A percentile compares a stretch with the other conserved stretches of the same genome.
phyloP scores from a whole-genome alignment of 2,329 filamentous ascomycete genomes.

The Pseudomassariella vexata region DNA sequence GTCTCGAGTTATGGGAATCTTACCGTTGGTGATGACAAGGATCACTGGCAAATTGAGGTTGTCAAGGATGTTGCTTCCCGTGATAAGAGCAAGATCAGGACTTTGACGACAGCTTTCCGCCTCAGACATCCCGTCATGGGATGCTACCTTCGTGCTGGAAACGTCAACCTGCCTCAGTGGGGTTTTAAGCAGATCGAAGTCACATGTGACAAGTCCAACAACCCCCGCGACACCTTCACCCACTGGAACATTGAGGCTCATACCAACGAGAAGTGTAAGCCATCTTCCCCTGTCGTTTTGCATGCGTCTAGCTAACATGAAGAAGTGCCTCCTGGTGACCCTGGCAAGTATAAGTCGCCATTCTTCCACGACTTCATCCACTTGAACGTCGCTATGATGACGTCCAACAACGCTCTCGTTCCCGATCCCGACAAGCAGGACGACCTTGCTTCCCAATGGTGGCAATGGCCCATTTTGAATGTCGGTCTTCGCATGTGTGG shows the following conservation, averaged over 20 bases:
- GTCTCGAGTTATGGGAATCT: slow-evolving; percentile 95
- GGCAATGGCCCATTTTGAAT: slow-evolving; percentile 96
- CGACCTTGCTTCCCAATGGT: slow-evolving; percentile 91
- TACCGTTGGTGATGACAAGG: slow-evolving; percentile 93
- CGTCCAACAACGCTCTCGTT: slow-evolving; percentile 96
- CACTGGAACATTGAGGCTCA: slow-evolving; percentile 99
- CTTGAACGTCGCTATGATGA: slow-evolving; percentile 99
- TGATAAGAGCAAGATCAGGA: slow-evolving; percentile 80
- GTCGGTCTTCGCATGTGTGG: slow-evolving; percentile 98
- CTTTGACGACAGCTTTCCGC: slow-evolving; percentile 88
- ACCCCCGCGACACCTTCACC: slow-evolving; percentile 86
- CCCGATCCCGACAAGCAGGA: slow-evolving; percentile 99
- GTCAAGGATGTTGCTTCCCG: slow-evolving; percentile 82
- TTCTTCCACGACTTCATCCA: slow-evolving; percentile 98
- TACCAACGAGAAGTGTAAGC: slow-evolving; percentile 85
- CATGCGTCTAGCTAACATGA: slow-evolving; percentile 13
- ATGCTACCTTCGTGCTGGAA: slow-evolving; percentile 93
- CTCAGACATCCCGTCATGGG: slow-evolving; percentile 75
- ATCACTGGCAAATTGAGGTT: slow-evolving; percentile 94
- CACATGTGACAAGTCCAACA: slow-evolving; percentile 89
- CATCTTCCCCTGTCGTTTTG: slow-evolving; percentile 1
- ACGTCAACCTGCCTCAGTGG: slow-evolving; percentile 96
- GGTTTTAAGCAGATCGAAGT: slow-evolving; percentile 99
- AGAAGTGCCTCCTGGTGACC: slow-evolving; percentile 80
- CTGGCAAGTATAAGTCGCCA: slow-evolving; percentile 89